Base-by-base conservation (phyloP, 2,329 filamentous ascomycete species). In the Pseudocercospora ulei region DNA sequence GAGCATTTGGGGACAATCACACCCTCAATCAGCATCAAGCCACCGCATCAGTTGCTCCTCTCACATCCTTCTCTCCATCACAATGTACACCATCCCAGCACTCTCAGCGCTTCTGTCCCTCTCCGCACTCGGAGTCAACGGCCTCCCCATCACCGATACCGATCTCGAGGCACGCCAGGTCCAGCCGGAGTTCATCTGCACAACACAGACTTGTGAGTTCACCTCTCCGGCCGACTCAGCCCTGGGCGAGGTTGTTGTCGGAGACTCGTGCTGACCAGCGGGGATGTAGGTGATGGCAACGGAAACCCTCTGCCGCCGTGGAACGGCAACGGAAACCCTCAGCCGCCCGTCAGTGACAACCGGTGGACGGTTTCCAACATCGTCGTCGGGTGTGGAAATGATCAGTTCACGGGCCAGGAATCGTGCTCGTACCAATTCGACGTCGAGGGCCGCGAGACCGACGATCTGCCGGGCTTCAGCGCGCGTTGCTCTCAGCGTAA, bases 391-490 rank as follows among this genome's bases (percentile, higher is more conserved):
- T 38, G 35, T 12, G 17, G 26, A 9, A 9, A 14, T 7, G 18
- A 38, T 13, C 27, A 13, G 8, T 13, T 16, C 4, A 30, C 16
- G 12, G 27, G 27, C 3, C 13, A 16, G 8, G 12, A 13, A 9
- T 29, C 22, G n/a, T 38, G 35, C 12, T 25, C 26, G 14, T 38
- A 30, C 19, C 11, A 30, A 9, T 30, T 38, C 16, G 18, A 30
- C 26, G 22, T 38, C 17, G 12, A 24, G 3, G 17, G 17, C 11
- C 14, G 31, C n/a, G 35, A 30, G 22, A 22, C 25, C 3, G 11
- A 5, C 16, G 25, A 38, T 9, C 8, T 38, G 5, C 35, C 35
- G n/a, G 35, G 35, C 3, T 29, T 38, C 8, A 14, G 13, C 8
- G 24, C 25, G 5, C 35, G 23, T 9, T 38, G 35, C 17, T 29